Evolutionary conservation across 1,139 yeast species (phyloP), one percentile per base, ranked within the genome.

Genomic region (Protomyces arabidopsidicola): DNA sequence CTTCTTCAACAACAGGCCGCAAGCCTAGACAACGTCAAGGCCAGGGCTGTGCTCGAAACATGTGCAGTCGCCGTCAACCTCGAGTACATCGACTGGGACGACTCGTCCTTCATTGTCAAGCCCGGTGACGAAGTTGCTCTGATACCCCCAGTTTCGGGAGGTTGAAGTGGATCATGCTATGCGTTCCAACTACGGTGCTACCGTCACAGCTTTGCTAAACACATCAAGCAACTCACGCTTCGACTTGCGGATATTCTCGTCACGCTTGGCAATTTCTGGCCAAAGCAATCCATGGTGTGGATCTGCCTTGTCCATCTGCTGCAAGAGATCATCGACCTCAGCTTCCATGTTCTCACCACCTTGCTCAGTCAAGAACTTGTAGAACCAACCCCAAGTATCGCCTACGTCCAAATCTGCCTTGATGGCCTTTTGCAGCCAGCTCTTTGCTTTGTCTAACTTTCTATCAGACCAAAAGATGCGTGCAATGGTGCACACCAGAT

Each of bases 371-470:
- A 58, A 22, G 36, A 78, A 84, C 52, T 80, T 78, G 71, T 81
- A 83, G 59, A 80, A 74, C 88, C 91, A 87, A 0, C 83, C 82
- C 90, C 96, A 90, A 3, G 80, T 75, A 73, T 91, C 98, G 2
- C 96, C 98, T 71, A 79, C 81, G 16, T 75, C 76, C 0, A 77
- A 73, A 66, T 86, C 84, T n/a, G 78, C 77, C 45, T 77, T 78
- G 20, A 85, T 72, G 2, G 95, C 87, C 60, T 90, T 79, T 55
- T 86, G 86, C 68, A 90, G 82, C 93, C 97, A 91, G 16, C 84
- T 79, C 65, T 78, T 77, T 0, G 96, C 90, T 69, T 85, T 86
- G 1, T 81, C 75, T 50, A 79, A 75, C 69, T 88, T 88, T 0
- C 88, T 86, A 42, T 84, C 88, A 2, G 76, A 71, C 87, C 88